These are phyloP conservation scores for Pezizomycotina sp. DNA, from an alignment of 2,329 filamentous ascomycete genomes.

Conservation along the genomic window DNA sequence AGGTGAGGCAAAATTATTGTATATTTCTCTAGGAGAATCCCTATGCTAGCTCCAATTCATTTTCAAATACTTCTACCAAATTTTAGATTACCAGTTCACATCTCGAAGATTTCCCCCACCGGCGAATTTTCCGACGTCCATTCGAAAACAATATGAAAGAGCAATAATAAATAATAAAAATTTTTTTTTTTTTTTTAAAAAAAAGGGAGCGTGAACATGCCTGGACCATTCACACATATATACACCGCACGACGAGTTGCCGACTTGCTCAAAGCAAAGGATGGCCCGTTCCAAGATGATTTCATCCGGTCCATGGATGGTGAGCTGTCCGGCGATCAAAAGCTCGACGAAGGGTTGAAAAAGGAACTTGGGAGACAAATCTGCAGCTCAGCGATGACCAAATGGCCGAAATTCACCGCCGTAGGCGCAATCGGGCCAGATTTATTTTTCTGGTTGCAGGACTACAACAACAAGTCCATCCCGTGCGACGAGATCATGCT, in stretches of 20 bases:
- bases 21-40: no score
- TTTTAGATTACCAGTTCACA: no score
- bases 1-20: no score
- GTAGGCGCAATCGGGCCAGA: constrained; percentile 1
- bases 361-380: background rate
- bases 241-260: constrained; percentile 2
- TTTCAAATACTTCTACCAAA: no score
- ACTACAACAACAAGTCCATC: background rate
- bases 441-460: constrained; percentile 4
- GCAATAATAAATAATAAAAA: no score
- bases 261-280: constrained; percentile 2
- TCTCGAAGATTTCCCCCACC: no score
- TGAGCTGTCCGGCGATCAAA: background rate
- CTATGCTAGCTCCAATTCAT: no score
- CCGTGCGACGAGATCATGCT: constrained; percentile 3
- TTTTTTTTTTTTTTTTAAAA: no score
- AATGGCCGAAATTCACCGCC: constrained; percentile 2
- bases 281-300: background rate
- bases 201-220: background rate
- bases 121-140: no score
- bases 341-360: background rate
- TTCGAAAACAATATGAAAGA: no score
- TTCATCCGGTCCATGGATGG: constrained; percentile 1
- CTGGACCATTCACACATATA: constrained; percentile 4
- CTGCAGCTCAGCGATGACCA: constrained; percentile 1